A percentile compares a stretch with the other conserved stretches of the same genome.
Evolutionary conservation across 768 basidiomycete genomes (phyloP).

Genomic region (Mycena latifolia): DNA sequence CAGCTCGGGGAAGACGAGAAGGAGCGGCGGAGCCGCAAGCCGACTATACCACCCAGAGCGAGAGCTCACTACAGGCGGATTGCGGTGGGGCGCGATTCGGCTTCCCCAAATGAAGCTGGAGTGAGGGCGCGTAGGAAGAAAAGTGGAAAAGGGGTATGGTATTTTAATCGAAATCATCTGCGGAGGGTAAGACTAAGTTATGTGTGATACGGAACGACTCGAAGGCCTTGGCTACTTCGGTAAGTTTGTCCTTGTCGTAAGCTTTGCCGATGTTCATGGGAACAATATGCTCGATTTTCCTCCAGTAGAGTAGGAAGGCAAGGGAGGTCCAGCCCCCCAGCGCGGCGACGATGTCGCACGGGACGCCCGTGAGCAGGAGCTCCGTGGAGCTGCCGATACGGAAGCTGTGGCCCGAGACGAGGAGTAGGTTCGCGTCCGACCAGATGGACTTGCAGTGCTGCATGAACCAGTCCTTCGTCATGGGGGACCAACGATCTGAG

Average conservation of each 20-base stretch:
- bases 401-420: background rate
- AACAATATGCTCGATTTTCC: constrained; percentile 3
- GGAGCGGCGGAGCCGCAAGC: background rate
- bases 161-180: background rate
- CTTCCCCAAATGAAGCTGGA: background rate
- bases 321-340: constrained; percentile 4
- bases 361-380: constrained; percentile 1
- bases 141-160: background rate
- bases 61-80: background rate
- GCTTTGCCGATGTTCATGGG: constrained; percentile 5
- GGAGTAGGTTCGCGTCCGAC: background rate
- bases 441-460: background rate
- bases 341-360: background rate
- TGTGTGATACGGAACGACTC: background rate
- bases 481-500: background rate
- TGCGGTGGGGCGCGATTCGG: background rate
- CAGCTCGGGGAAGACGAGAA: background rate
- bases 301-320: background rate
- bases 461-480: constrained; percentile 8
- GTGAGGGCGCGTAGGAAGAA: background rate
- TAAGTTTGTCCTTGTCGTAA: background rate
- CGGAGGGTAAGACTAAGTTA: background rate
- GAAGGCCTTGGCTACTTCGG: constrained; percentile 1
- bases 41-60: background rate
- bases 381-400: constrained; percentile 3